These are phyloP conservation scores for Yamadazyma spencermartinsiae DNA, from an alignment of 1,139 yeast genomes.

Conservation along the genomic window DNA sequence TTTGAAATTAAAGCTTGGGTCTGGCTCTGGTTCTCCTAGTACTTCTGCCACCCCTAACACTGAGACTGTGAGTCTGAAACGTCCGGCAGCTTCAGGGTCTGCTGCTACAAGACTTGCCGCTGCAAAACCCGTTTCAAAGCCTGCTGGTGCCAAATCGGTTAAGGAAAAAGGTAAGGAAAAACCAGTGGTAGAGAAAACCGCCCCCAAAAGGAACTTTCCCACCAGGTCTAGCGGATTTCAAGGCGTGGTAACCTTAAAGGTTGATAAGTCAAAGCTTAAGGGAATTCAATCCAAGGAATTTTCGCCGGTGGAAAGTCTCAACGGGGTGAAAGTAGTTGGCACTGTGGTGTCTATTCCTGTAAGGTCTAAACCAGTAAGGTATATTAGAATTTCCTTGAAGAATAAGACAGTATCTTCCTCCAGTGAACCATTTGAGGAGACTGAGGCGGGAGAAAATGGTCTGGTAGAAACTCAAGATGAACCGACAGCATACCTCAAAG, in stretches of 20 bases:
- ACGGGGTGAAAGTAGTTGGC: conserved; percentile 17
- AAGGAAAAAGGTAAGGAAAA: conserved; percentile 4
- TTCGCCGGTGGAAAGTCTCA: conserved; percentile 2
- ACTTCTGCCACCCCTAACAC: conserved; percentile 4
- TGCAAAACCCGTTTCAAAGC: too few species aligned
- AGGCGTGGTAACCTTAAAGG: conserved; percentile 7
- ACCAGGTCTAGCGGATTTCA: conserved; percentile 1
- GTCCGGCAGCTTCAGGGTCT: neutral
- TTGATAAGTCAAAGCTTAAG: conserved; percentile 6
- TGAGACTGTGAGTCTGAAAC: neutral
- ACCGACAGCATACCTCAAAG: too few species aligned
- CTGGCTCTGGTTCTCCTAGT: conserved; percentile 4
- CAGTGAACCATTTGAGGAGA: conserved; percentile 3
- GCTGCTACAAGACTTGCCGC: neutral
- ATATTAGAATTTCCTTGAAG: conserved; percentile 29
- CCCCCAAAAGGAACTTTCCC: neutral
- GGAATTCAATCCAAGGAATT: conserved; percentile 1
- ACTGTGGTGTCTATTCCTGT: conserved; percentile 11
- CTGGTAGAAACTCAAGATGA: conserved; percentile 3
- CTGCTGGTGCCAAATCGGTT: neutral
- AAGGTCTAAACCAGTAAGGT: conserved; percentile 16
- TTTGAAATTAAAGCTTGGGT: conserved; percentile 22
- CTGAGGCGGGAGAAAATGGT: conserved; percentile 1
- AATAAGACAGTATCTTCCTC: conserved; percentile 18
- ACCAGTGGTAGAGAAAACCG: neutral